phyloP scores from a whole-genome alignment of 1,139 yeast genomes.

The Diutina catenulata region DNA sequence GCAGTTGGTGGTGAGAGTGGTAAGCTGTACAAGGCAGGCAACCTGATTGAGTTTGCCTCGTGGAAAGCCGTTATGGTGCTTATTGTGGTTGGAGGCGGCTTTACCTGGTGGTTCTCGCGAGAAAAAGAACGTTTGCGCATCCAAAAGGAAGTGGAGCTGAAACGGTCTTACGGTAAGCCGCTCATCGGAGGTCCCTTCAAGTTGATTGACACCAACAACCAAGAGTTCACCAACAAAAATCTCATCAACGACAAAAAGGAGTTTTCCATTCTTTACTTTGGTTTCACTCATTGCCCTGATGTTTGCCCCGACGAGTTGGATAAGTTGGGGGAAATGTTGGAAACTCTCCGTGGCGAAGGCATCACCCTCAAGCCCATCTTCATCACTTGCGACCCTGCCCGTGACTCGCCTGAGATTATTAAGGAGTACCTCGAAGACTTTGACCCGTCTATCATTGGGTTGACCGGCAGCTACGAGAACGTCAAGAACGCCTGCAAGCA shows the following conservation, averaged over 20 bases:
- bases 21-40: constrained; percentile 22
- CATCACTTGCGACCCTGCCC: constrained; percentile 92
- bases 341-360: constrained; percentile 46
- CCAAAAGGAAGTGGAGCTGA: constrained; percentile 72
- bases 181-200: constrained; percentile 84
- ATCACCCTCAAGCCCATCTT: constrained; percentile 72
- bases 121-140: constrained; percentile 67
- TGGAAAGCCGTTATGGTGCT: constrained; percentile 76
- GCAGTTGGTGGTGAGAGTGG: constrained; percentile 29
- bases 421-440: constrained; percentile 75
- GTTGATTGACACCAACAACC: constrained; percentile 58
- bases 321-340: constrained; percentile 71
- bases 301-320: constrained; percentile 97
- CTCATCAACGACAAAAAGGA: constrained; percentile 46
- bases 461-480: constrained; percentile 82
- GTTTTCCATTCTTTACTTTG: constrained; percentile 78
- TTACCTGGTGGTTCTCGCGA: constrained; percentile 54
- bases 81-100: constrained; percentile 54
- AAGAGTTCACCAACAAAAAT: constrained; percentile 64
- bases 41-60: constrained; percentile 59
- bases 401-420: constrained; percentile 78
- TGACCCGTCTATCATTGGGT: constrained; percentile 78
- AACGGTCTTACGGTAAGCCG: constrained; percentile 85
- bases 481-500: constrained; percentile 76
- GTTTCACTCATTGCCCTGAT: constrained; percentile 96